These are phyloP conservation scores for Wickerhamomyces bovis DNA, from an alignment of 805 yeast genomes.

Conservation along the genomic window DNA sequence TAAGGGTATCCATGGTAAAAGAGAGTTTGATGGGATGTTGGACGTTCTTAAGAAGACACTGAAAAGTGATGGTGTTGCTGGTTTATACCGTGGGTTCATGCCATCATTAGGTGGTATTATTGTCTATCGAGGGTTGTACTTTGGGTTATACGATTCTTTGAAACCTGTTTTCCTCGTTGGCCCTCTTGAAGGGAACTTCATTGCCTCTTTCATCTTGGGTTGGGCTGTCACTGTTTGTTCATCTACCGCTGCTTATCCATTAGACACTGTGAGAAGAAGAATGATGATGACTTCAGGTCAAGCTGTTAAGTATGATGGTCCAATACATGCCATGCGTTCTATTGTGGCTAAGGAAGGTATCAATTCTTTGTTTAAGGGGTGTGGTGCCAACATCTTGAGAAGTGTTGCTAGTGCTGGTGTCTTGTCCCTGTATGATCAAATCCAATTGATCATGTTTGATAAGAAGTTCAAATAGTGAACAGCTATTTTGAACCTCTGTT, in stretches of 20 bases:
- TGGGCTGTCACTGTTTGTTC: constrained; percentile 99
- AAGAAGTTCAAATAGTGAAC: constrained; percentile 87
- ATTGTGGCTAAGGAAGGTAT: constrained; percentile 96
- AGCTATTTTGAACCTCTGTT: too few relatives aligned
- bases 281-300: constrained; percentile 99
- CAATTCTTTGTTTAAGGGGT: constrained; percentile 92
- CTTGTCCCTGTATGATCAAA: constrained; percentile 94
- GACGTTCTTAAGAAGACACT: constrained; percentile 96
- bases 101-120: constrained; percentile 96
- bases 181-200: constrained; percentile 89
- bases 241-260: constrained; percentile 97
- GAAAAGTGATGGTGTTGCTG: constrained; percentile 94
- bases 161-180: constrained; percentile 94
- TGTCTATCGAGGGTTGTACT: constrained; percentile 99
- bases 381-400: constrained; percentile 99
- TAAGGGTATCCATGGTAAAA: constrained; percentile 78
- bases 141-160: constrained; percentile 94
- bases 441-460: constrained; percentile 91
- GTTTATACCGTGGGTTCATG: constrained; percentile 98
- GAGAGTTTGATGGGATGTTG: constrained; percentile 95
- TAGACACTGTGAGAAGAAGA: constrained; percentile 99
- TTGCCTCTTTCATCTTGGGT: constrained; percentile 93
- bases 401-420: constrained; percentile 99
- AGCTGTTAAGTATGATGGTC: constrained; percentile 94
- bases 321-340: constrained; percentile 92